Evolutionary conservation across 2,329 filamentous ascomycete species (phyloP), one percentile per base, ranked within the genome.

Genomic region (Fusarium vanettenii): DNA sequence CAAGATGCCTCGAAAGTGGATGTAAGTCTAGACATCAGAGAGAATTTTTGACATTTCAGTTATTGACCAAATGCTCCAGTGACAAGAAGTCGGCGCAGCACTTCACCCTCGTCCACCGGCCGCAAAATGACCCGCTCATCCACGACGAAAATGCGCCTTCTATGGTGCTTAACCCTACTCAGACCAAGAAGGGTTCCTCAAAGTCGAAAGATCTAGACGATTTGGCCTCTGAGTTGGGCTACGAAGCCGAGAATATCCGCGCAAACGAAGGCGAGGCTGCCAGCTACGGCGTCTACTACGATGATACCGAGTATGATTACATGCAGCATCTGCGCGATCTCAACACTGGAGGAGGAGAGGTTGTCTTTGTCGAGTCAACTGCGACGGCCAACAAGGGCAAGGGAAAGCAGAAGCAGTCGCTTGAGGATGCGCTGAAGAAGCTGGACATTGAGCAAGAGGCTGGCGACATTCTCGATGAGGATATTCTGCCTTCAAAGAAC

Each of bases 291-390:
- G 91, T 99, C 74, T 99, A 94, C 87, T 99, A 89, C 83, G 97
- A 99, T 84, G 97, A 99, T 84, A 93, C 94, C 74, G 90, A 94
- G 80, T 99, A 99, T 85, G 97, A 99, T 84, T 99, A 99, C 86
- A 99, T 99, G 97, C 97, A 99, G 84, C 97, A 99, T 84, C 87
- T 99, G 88, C 93, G 95, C 65, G 97, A 98, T 78, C 86, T 99
- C n/a, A 92, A 92, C 67, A 84, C 87, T 50, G 94, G 89, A 7
- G 90, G 90, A 27, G 94, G 94, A 33, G 92, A 95, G 65, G 91
- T 93, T 33, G 92, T 95, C 57, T 98, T 97, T 80, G 89, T 99
- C 43, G 95, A 98, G 77, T 88, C 90, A n/a, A 89, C 90, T 62
- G 83, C 87, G 14, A 81, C 87, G n/a, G 88, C 89, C 65, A 90